These are phyloP conservation scores for Geotrichum fermentans DNA, from an alignment of 1,139 yeast species.

Conservation along the genomic window DNA sequence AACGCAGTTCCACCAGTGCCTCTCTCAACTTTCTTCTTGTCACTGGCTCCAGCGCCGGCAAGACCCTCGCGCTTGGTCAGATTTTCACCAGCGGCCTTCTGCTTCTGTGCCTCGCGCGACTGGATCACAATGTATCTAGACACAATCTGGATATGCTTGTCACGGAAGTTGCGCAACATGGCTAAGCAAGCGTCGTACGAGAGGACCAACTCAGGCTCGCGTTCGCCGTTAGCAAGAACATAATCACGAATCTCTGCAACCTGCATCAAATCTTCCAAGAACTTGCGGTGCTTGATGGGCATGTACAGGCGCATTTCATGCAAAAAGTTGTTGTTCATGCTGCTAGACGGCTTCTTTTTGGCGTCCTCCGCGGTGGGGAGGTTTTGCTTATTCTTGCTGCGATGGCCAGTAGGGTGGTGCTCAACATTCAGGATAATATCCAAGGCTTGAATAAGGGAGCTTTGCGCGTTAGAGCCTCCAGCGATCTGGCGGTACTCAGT, in stretches of 20 bases:
- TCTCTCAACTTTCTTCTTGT: conserved; percentile 39
- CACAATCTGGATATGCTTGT: conserved; percentile 88
- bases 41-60: conserved; percentile 25
- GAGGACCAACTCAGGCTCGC: conserved; percentile 54
- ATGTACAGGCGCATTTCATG: conserved; percentile 80
- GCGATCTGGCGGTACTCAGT: conserved; percentile 53
- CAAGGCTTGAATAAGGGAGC: conserved; percentile 79
- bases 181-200: conserved; percentile 89
- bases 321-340: conserved; percentile 56
- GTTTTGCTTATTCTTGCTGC: conserved; percentile 23
- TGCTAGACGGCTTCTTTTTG: conserved; percentile 23
- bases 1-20: conserved; percentile 96
- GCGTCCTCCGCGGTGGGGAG: conserved; percentile 19
- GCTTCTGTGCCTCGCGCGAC: conserved; percentile 44
- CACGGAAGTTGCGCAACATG: conserved; percentile 82
- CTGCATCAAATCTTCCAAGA: conserved; percentile 54
- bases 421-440: conserved; percentile 72
- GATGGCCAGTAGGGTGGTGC: conserved; percentile 72
- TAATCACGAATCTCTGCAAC: conserved; percentile 59
- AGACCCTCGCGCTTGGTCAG: conserved; percentile 35
- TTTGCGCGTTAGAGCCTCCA: conserved; percentile 94
- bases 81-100: conserved; percentile 16
- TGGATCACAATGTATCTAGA: conserved; percentile 80
- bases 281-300: conserved; percentile 82
- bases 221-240: conserved; percentile 46